Evolutionary conservation across 805 yeast species (phyloP).

Genomic region (Trichomonascus vanleenenianus): DNA sequence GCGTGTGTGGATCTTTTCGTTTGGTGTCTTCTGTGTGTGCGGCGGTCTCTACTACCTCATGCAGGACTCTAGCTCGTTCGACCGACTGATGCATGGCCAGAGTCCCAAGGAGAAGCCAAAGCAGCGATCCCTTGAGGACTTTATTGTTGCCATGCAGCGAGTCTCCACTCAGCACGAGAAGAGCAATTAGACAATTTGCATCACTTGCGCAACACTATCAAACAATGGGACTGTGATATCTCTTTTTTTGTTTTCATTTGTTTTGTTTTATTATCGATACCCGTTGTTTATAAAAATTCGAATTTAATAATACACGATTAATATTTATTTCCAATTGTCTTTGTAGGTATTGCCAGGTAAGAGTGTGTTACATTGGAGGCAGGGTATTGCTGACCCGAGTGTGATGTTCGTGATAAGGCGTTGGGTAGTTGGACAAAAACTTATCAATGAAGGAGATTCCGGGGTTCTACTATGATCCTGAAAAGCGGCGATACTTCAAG

Average conservation of each 20-base stretch:
- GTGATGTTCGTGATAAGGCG: not conserved
- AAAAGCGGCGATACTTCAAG: constrained; percentile 21
- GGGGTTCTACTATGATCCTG: constrained; percentile 18
- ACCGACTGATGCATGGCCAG: constrained; percentile 51
- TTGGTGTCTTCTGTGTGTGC: constrained; percentile 93
- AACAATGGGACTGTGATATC: not conserved
- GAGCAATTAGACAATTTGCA: constrained; percentile 27
- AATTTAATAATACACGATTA: not conserved
- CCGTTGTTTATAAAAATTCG: not conserved
- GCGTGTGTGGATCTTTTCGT: constrained; percentile 91
- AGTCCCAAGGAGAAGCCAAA: constrained; percentile 32
- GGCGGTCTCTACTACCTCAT: constrained; percentile 95
- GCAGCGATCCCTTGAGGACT: constrained; percentile 51
- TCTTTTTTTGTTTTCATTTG: not conserved
- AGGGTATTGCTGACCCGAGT: not conserved
- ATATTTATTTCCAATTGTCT: not conserved
- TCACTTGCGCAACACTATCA: not conserved
- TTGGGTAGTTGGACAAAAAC: not conserved
- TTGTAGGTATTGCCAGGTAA: too few relatives aligned
- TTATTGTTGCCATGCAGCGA: constrained; percentile 56
- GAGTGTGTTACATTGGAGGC: not conserved
- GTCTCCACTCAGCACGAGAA: constrained; percentile 61
- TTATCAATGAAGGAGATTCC: constrained; percentile 11
- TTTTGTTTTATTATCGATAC: not conserved
- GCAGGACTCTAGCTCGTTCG: constrained; percentile 49